These are phyloP conservation scores for Clarkia xantiana DNA, from an alignment of 345 rosid genomes.

Conservation along the genomic window DNA sequence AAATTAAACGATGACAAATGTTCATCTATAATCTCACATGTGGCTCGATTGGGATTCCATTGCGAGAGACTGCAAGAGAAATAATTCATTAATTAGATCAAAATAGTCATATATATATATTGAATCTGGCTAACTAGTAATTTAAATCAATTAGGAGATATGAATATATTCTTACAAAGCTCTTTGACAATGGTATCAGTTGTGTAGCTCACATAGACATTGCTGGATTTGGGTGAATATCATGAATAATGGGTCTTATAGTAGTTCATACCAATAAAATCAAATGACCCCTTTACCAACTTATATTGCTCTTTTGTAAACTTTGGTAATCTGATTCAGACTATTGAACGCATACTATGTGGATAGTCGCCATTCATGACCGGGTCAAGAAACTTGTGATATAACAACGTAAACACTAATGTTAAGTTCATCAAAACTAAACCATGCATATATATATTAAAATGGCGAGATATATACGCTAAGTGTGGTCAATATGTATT, in stretches of 20 bases:
- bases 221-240: not conserved
- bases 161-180: conserved; percentile 12
- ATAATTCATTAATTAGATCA: too few relatives aligned
- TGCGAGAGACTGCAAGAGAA: conserved; percentile 9
- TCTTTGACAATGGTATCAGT: conserved; percentile 16
- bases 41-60: conserved; percentile 14
- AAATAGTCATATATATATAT: too few relatives aligned
- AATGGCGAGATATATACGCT: too few relatives aligned
- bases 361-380: conserved; percentile 11
- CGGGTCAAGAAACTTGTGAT: conserved; percentile 10
- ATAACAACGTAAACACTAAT: too few relatives aligned
- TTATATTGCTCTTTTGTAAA: conserved; percentile 9
- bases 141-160: too few relatives aligned
- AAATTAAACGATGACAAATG: too few relatives aligned
- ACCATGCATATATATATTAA: too few relatives aligned
- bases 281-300: conserved; percentile 10
- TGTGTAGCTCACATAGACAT: conserved; percentile 2
- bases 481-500: too few relatives aligned
- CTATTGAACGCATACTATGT: conserved; percentile 6
- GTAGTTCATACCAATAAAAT: conserved; percentile 15
- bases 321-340: conserved; percentile 7
- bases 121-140: too few relatives aligned
- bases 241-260: conserved; percentile 7
- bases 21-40: not conserved
- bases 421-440: too few relatives aligned